phyloP scores from a whole-genome alignment of 1,284 basidiomycete species.

The Wallemia ichthyophaga region DNA sequence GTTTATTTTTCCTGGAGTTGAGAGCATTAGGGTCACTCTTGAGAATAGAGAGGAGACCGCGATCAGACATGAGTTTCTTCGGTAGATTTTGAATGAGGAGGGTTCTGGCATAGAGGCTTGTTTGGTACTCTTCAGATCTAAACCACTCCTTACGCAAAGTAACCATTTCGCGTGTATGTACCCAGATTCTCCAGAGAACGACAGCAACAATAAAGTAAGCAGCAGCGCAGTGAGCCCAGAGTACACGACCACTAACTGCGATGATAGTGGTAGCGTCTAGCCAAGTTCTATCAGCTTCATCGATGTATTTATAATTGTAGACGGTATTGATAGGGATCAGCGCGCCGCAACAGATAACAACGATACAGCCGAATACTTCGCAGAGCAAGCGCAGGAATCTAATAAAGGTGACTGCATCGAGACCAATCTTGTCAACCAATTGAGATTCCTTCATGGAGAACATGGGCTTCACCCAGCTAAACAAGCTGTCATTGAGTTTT shows the following conservation, averaged over 20 bases:
- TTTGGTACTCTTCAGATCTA: constrained; percentile 39
- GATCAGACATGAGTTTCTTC: constrained; percentile 42
- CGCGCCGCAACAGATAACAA: constrained; percentile 34
- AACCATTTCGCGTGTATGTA: constrained; percentile 24
- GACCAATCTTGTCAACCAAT: constrained; percentile 58
- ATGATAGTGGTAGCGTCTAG: constrained; percentile 10
- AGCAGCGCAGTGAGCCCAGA: constrained; percentile 44
- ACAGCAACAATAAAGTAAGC: constrained; percentile 33
- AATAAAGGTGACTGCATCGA: constrained; percentile 77
- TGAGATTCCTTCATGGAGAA: constrained; percentile 55
- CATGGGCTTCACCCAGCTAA: constrained; percentile 69
- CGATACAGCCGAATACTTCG: constrained; percentile 37
- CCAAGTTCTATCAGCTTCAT: constrained; percentile 21
- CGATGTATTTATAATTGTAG: constrained; percentile 36
- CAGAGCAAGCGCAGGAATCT: constrained; percentile 70
- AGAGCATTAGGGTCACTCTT: constrained; percentile 3
- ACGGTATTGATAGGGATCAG: constrained; percentile 27
- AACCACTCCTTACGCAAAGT: constrained; percentile 35
- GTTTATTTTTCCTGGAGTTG: constrained; percentile 4
- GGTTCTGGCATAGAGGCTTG: constrained; percentile 48
- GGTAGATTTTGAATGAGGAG: constrained; percentile 24
- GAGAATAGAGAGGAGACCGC: constrained; percentile 24
- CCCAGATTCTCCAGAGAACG: neutral
- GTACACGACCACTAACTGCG: constrained; percentile 25
- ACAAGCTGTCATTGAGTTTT: constrained; percentile 36